phyloP scores from a whole-genome alignment of 2,329 filamentous ascomycete species.

The Cladophialophora yegresii region DNA sequence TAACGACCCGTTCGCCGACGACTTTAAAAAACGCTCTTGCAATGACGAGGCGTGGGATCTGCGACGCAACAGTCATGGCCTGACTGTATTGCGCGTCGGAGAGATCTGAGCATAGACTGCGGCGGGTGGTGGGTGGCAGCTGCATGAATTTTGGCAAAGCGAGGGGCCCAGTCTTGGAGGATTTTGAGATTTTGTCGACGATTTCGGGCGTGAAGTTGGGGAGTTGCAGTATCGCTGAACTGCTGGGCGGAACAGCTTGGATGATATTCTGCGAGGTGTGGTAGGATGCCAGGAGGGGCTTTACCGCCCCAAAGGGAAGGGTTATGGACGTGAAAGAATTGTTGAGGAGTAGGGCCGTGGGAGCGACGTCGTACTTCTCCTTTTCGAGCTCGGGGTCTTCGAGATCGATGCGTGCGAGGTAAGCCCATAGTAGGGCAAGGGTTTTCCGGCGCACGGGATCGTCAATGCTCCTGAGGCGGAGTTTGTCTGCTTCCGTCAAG shows the following conservation, averaged over 20 bases:
- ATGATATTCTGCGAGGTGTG: constrained; percentile 81
- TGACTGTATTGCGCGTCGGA: constrained; percentile 74
- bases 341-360: constrained; percentile 80
- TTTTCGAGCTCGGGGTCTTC: constrained; percentile 71
- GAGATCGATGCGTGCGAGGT: constrained; percentile 84
- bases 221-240: constrained; percentile 87
- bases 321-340: constrained; percentile 84
- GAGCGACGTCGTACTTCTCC: constrained; percentile 86
- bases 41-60: constrained; percentile 80
- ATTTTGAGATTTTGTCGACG: constrained; percentile 53
- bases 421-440: constrained; percentile 89
- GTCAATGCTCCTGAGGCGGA: constrained; percentile 77
- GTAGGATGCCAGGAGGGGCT: constrained; percentile 79
- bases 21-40: constrained; percentile 99
- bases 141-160: constrained; percentile 88
- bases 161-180: constrained; percentile 69
- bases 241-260: constrained; percentile 80
- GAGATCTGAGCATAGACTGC: constrained; percentile 66
- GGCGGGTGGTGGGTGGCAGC: constrained; percentile 72
- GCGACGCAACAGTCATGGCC: constrained; percentile 73
- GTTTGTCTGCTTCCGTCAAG: constrained; percentile 71
- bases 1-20: constrained; percentile 87
- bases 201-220: constrained; percentile 74
- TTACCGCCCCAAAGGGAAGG: constrained; percentile 81
- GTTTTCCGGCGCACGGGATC: constrained; percentile 80